Evolutionary conservation across 441 rosid species (phyloP).

Genomic region (Euphorbia corollata): DNA sequence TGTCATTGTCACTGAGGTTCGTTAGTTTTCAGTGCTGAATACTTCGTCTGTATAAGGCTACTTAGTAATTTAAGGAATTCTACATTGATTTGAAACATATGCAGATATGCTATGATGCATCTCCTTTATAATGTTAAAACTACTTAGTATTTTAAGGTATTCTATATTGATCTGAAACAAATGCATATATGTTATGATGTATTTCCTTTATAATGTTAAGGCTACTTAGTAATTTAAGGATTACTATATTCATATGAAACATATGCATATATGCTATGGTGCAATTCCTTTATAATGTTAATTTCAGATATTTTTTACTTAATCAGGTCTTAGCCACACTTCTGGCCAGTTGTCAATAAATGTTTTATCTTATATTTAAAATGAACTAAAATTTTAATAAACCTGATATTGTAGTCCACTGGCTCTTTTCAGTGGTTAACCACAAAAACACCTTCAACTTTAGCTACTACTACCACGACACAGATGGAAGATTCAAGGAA

Average conservation of each 20-base stretch:
- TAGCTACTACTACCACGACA: not conserved
- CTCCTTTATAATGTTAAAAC: not conserved
- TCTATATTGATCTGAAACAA: no score
- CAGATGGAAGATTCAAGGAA: slow-evolving; percentile 53
- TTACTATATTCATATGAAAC: not conserved
- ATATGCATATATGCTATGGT: not conserved
- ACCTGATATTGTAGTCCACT: not conserved
- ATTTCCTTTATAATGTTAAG: not conserved
- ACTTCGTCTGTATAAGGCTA: not conserved
- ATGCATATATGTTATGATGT: no score
- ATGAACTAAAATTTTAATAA: no score
- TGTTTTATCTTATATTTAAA: no score
- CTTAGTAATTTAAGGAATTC: not conserved
- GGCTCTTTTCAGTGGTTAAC: slow-evolving; percentile 3
- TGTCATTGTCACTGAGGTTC: not conserved
- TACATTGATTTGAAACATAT: not conserved
- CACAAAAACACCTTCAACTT: not conserved
- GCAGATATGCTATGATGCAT: not conserved
- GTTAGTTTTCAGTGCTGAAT: not conserved
- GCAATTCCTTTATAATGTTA: not conserved
- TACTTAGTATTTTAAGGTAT: no score
- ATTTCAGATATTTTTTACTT: not conserved
- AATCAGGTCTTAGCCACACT: not conserved
- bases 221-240: not conserved
- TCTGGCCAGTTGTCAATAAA: not conserved